phyloP scores from a whole-genome alignment of 768 basidiomycete species.

The Suillus subalutaceus region DNA sequence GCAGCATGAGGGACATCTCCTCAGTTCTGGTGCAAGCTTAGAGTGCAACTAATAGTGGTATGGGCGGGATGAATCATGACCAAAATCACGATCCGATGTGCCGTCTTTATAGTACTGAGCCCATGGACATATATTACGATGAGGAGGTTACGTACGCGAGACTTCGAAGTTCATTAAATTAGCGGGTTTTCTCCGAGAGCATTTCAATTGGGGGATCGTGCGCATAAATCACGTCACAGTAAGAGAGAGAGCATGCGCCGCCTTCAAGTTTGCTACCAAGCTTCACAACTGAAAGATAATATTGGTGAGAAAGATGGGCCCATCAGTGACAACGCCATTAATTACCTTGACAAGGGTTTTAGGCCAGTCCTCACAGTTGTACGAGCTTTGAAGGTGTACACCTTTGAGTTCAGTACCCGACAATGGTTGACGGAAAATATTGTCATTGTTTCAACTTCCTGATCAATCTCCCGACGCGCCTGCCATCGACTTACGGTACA shows the following conservation, averaged over 20 bases:
- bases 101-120: not conserved
- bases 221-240: no score
- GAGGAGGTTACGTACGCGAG: not conserved
- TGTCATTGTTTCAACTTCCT: no score
- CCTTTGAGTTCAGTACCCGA: no score
- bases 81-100: not conserved
- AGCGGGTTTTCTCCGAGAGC: constrained; percentile 4
- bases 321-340: no score
- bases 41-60: not conserved
- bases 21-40: not conserved
- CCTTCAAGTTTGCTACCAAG: not conserved
- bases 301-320: not conserved
- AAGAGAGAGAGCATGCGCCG: not conserved
- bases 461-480: no score
- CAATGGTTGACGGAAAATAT: no score
- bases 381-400: no score
- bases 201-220: no score
- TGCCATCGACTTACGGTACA: no score
- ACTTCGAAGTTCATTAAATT: not conserved
- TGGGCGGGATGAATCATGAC: not conserved
- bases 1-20: constrained; percentile 6
- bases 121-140: no score
- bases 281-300: not conserved
- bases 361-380: no score
- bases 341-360: no score